phyloP scores from a whole-genome alignment of 257 asterid genomes.

The Nicotiana paniculata region DNA sequence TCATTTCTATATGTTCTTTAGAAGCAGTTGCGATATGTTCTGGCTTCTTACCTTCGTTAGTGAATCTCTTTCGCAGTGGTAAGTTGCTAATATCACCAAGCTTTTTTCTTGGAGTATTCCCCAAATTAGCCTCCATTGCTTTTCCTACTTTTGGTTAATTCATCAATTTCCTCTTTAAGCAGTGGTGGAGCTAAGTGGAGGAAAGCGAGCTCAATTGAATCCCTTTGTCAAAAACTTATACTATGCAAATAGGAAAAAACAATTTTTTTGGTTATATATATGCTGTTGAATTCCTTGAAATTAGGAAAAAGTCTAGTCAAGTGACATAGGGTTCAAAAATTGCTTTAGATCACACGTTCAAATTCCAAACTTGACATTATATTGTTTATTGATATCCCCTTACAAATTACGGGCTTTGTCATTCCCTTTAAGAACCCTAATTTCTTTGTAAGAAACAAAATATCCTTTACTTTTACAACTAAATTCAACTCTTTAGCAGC shows the following conservation, averaged over 20 bases:
- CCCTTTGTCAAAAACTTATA: too few species aligned
- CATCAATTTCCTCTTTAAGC: not conserved
- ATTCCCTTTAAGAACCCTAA: not conserved
- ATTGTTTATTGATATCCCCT: too few species aligned
- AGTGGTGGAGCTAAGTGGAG: too few species aligned
- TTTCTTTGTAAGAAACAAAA: not conserved
- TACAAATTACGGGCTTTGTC: too few species aligned
- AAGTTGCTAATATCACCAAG: slow-evolving; percentile 69
- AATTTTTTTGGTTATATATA: too few species aligned
- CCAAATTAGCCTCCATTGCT: slow-evolving; percentile 18
- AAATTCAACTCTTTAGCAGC: not conserved
- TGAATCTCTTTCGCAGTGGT: slow-evolving; percentile 31
- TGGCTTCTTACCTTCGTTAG: slow-evolving; percentile 24
- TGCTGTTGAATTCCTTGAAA: too few species aligned
- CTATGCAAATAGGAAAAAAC: too few species aligned
- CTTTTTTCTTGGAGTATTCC: slow-evolving; percentile 36
- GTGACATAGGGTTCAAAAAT: not conserved
- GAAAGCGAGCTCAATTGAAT: too few species aligned
- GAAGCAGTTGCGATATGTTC: slow-evolving; percentile 21
- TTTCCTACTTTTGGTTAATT: slow-evolving; percentile 12
- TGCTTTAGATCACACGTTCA: too few species aligned
- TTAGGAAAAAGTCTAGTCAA: too few species aligned
- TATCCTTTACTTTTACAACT: not conserved
- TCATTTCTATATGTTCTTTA: slow-evolving; percentile 37
- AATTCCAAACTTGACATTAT: too few species aligned